Conservation (phyloP, 768 basidiomycete genomes). For the Tulasnella sp. region DNA sequence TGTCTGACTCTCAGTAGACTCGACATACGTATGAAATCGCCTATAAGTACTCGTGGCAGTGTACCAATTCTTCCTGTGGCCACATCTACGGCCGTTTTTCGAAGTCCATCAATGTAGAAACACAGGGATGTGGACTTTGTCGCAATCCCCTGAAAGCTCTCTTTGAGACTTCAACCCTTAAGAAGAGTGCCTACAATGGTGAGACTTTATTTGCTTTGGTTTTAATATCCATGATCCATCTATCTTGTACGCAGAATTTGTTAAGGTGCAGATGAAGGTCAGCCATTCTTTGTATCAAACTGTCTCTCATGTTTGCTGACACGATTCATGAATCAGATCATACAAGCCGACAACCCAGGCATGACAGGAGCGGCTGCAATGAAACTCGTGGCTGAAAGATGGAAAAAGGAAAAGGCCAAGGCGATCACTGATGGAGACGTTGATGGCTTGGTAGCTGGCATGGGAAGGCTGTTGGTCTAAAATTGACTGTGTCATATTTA, state of each 20-base stretch:
- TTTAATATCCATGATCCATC: background rate
- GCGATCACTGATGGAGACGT: background rate
- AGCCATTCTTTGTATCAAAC: background rate
- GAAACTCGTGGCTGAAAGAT: slow-evolving; percentile 20
- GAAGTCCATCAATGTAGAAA: slow-evolving; percentile 25
- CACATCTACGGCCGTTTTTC: slow-evolving; percentile 23
- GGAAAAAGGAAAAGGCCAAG: slow-evolving; percentile 17
- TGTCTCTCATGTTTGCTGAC: background rate
- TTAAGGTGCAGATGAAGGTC: background rate
- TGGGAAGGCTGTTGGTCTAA: slow-evolving; percentile 8
- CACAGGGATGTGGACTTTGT: slow-evolving; percentile 27
- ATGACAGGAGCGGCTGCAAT: slow-evolving; percentile 24
- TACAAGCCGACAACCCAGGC: slow-evolving; percentile 22
- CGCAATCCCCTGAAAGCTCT: slow-evolving; percentile 22
- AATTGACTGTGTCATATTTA: no score
- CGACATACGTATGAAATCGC: slow-evolving; percentile 30
- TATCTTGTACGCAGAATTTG: background rate
- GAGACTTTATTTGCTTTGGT: slow-evolving; percentile 13
- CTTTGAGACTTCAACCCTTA: slow-evolving; percentile 22
- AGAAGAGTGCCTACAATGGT: slow-evolving; percentile 25
- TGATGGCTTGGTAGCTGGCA: slow-evolving; percentile 13
- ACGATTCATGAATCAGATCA: slow-evolving; percentile 23
- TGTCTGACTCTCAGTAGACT: no score
- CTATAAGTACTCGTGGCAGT: slow-evolving; percentile 24
- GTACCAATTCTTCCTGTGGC: slow-evolving; percentile 21